A percentile compares a stretch with the other conserved stretches of the same genome.
phyloP scores from a whole-genome alignment of 371 early-diverging fungal genomes.

The Rhizomucor miehei region DNA sequence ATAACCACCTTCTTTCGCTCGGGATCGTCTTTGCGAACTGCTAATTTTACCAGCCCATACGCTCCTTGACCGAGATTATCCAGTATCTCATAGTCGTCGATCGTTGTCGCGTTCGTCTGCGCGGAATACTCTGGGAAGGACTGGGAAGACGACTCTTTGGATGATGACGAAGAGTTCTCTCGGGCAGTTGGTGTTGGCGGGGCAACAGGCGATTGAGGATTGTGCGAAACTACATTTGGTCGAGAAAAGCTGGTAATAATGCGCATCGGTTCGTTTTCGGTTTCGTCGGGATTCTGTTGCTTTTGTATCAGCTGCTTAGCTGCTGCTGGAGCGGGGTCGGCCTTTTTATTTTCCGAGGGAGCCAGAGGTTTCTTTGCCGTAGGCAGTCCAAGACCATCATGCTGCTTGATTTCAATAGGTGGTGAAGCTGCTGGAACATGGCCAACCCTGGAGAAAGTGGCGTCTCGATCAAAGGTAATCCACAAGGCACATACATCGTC shows the following conservation, averaged over 20 bases:
- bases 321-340: slow-evolving; percentile 2
- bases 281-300: not conserved
- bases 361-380: slow-evolving; percentile 8
- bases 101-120: slow-evolving; percentile 40
- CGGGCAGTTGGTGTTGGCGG: not conserved
- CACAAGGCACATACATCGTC: slow-evolving; percentile 63
- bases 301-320: not conserved
- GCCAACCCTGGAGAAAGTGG: slow-evolving; percentile 47
- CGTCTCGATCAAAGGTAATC: slow-evolving; percentile 67
- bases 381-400: slow-evolving; percentile 17
- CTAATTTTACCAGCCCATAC: slow-evolving; percentile 70
- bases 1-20: slow-evolving; percentile 61
- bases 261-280: slow-evolving; percentile 7
- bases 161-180: not conserved
- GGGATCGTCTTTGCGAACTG: slow-evolving; percentile 18
- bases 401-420: slow-evolving; percentile 15
- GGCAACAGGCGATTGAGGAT: not conserved
- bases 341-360: not conserved
- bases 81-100: slow-evolving; percentile 62
- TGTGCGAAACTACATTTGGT: slow-evolving; percentile 8
- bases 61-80: slow-evolving; percentile 71
- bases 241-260: slow-evolving; percentile 17
- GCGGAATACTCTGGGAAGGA: slow-evolving; percentile 34
- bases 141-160: not conserved
- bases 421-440: slow-evolving; percentile 12